These are phyloP conservation scores for Salvia hispanica DNA, from an alignment of 257 asterid species.

Conservation along the genomic window DNA sequence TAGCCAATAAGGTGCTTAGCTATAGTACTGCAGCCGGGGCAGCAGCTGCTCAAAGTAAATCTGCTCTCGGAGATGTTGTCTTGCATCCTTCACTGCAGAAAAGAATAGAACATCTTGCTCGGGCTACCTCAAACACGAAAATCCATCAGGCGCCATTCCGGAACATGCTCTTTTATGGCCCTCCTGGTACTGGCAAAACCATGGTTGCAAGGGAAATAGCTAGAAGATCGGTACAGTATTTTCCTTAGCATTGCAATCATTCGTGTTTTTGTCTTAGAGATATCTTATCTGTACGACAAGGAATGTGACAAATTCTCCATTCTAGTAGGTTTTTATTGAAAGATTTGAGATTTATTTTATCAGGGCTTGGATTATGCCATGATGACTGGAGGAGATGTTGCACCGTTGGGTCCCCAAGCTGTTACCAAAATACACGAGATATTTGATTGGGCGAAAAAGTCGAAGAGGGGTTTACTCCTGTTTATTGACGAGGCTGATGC, in stretches of 20 bases:
- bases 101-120: slow-evolving; percentile 91
- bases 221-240: slow-evolving; percentile 78
- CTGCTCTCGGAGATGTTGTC: slow-evolving; percentile 64
- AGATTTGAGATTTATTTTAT: slow-evolving; percentile 23
- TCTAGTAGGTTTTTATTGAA: neutral
- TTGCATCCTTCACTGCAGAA: slow-evolving; percentile 87
- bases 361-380: slow-evolving; percentile 99
- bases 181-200: slow-evolving; percentile 99
- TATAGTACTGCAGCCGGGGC: slow-evolving; percentile 55
- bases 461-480: slow-evolving; percentile 83
- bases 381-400: slow-evolving; percentile 99
- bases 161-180: slow-evolving; percentile 96
- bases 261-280: no score
- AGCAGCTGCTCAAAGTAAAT: slow-evolving; percentile 49
- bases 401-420: slow-evolving; percentile 93
- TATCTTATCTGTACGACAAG: no score
- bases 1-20: slow-evolving; percentile 49
- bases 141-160: slow-evolving; percentile 93
- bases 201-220: slow-evolving; percentile 99
- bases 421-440: slow-evolving; percentile 97
- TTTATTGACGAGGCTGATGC: slow-evolving; percentile 99
- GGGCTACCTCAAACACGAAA: slow-evolving; percentile 96
- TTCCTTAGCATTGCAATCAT: neutral
- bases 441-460: slow-evolving; percentile 96
- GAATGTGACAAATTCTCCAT: no score